A percentile compares a stretch with the other conserved stretches of the same genome.
Evolutionary conservation across 805 yeast genomes (phyloP).

Genomic region (Cyberlindnera suaveolens): DNA sequence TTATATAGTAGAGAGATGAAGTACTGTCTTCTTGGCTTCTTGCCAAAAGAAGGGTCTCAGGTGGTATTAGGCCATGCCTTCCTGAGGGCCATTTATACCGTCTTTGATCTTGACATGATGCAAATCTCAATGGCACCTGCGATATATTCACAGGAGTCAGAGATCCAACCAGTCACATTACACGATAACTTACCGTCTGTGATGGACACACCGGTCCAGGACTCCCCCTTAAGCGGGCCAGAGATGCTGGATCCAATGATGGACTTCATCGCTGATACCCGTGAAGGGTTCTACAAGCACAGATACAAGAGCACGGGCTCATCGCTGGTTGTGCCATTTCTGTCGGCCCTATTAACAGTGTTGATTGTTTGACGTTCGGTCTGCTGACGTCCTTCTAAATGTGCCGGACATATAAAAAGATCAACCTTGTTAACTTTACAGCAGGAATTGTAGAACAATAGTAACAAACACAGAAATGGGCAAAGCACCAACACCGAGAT

Average conservation of each 20-base stretch:
- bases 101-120: conserved; percentile 21
- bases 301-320: background rate
- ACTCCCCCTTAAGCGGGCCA: background rate
- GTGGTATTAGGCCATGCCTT: conserved; percentile 19
- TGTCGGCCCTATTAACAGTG: no score
- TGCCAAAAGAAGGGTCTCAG: conserved; percentile 1
- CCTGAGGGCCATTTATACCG: conserved; percentile 16
- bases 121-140: conserved; percentile 21
- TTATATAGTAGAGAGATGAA: conserved; percentile 1
- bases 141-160: conserved; percentile 5
- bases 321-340: background rate
- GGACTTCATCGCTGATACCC: conserved; percentile 15
- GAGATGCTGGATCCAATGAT: conserved; percentile 7
- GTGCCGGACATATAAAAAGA: no score
- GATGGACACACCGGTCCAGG: no score
- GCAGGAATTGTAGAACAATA: background rate
- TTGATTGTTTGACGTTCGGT: no score
- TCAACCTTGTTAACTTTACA: no score
- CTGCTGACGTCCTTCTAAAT: no score
- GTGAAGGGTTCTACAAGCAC: background rate
- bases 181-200: conserved; percentile 2
- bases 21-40: conserved; percentile 13
- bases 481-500: conserved; percentile 50
- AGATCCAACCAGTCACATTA: conserved; percentile 4
- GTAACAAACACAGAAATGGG: conserved; percentile 4